These are phyloP conservation scores for Dictyostelium intermedium DNA, from an alignment of 78 protist species.

Conservation along the genomic window DNA sequence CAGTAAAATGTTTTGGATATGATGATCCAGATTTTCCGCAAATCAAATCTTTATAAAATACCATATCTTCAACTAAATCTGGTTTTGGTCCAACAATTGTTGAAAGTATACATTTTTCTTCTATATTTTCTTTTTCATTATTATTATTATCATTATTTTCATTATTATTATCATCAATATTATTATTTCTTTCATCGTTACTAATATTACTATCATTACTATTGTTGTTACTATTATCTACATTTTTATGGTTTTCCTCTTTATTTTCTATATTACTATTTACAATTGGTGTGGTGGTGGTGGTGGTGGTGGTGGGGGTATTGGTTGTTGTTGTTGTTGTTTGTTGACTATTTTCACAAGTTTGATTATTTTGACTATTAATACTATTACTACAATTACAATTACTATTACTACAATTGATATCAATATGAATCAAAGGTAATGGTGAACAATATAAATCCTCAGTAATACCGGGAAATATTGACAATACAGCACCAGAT, in stretches of 20 bases:
- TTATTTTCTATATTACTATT: neutral
- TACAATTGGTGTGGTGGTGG: neutral
- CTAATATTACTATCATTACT: neutral
- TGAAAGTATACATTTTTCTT: neutral
- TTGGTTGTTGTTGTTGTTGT: neutral
- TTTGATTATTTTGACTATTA: neutral
- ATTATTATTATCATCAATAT: neutral
- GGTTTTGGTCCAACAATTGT: constrained; percentile 39
- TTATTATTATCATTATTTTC: neutral
- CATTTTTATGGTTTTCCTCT: neutral
- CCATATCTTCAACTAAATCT: constrained; percentile 43
- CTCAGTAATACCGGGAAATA: constrained; percentile 24
- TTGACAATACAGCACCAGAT: constrained; percentile 20
- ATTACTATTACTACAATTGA: neutral
- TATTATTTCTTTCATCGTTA: neutral
- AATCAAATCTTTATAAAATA: neutral
- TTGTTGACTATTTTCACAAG: neutral
- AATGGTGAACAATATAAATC: constrained; percentile 34
- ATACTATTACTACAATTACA: constrained; percentile 1
- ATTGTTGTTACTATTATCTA: neutral
- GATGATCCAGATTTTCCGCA: constrained; percentile 54
- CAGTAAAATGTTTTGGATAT: constrained; percentile 71
- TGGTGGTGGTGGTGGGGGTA: neutral
- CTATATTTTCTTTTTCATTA: neutral
- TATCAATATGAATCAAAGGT: constrained; percentile 12